phyloP scores from a whole-genome alignment of 345 rosid genomes.

The Mallotus nudiflorus region DNA sequence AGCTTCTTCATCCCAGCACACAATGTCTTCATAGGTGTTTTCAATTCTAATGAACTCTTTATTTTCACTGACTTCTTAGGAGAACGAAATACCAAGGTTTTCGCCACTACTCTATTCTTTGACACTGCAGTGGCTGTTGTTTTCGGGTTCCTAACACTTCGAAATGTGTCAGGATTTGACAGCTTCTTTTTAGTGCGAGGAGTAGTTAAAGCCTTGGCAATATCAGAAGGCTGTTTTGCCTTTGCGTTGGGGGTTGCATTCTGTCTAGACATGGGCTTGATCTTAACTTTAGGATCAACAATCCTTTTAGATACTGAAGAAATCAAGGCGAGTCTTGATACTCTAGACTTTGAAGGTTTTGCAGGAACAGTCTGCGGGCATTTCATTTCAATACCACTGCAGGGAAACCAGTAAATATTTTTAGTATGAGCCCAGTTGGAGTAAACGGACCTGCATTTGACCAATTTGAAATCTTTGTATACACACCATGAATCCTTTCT shows the following conservation, averaged over 20 bases:
- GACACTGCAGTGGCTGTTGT: constrained; percentile 33
- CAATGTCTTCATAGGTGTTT: constrained; percentile 43
- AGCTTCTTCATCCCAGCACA: constrained; percentile 72
- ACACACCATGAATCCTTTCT: constrained; percentile 51
- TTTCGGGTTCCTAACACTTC: constrained; percentile 65
- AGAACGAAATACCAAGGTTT: constrained; percentile 77
- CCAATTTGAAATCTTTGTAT: background rate
- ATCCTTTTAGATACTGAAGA: constrained; percentile 64
- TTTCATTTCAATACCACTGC: constrained; percentile 43
- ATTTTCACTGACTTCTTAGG: constrained; percentile 64
- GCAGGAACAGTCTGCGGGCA: constrained; percentile 87
- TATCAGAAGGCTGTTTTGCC: constrained; percentile 32
- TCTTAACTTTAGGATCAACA: constrained; percentile 46
- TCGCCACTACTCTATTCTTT: constrained; percentile 48
- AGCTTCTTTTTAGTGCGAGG: constrained; percentile 47
- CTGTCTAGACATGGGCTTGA: constrained; percentile 27
- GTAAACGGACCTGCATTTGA: background rate
- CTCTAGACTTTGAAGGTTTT: constrained; percentile 64
- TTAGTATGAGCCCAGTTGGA: background rate
- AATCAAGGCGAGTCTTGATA: constrained; percentile 66
- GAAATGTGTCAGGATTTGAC: constrained; percentile 50
- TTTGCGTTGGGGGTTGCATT: constrained; percentile 48
- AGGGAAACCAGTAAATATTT: background rate
- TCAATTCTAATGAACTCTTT: constrained; percentile 55
- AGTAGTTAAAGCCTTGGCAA: constrained; percentile 59